Percentiles rank a stretch among this genome's conserved stretches.
phyloP scores from a whole-genome alignment of 23 red algal genomes.

The Agarophyton chilense region DNA sequence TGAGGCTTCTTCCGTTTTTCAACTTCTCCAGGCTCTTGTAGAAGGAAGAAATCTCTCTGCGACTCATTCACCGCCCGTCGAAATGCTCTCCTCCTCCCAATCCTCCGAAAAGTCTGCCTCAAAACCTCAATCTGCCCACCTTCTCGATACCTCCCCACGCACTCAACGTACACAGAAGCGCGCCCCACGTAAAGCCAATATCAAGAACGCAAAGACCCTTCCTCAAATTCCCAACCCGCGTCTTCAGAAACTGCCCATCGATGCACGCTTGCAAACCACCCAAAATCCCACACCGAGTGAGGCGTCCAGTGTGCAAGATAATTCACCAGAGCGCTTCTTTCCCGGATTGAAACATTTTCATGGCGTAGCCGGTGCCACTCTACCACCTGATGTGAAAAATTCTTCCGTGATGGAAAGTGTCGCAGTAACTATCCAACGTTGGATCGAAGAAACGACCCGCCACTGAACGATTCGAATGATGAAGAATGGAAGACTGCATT shows the following conservation, averaged over 20 bases:
- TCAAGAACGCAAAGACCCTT: neutral
- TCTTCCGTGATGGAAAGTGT: no score
- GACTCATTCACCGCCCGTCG: no score
- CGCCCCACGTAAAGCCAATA: neutral
- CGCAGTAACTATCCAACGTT: no score
- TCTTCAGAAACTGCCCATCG: neutral
- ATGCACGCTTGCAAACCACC: no score
- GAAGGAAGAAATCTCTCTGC: no score
- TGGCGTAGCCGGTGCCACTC: conserved; percentile 29
- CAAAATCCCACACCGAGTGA: neutral
- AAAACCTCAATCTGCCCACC: neutral
- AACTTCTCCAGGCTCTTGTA: no score
- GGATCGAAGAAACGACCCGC: no score
- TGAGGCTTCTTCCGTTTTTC: no score
- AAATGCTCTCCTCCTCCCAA: no score
- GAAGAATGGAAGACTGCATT: no score
- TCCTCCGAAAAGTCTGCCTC: neutral
- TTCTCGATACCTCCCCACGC: neutral
- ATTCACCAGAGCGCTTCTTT: conserved; percentile 61
- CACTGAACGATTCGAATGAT: no score
- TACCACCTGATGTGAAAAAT: conserved; percentile 23
- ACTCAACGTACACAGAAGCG: no score
- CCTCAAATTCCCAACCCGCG: neutral
- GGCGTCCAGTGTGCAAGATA: neutral
- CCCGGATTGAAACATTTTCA: conserved; percentile 38